Evolutionary conservation across 108 stramenopile genomes (phyloP).

Genomic region (Pseudonitzschia multistriata): DNA sequence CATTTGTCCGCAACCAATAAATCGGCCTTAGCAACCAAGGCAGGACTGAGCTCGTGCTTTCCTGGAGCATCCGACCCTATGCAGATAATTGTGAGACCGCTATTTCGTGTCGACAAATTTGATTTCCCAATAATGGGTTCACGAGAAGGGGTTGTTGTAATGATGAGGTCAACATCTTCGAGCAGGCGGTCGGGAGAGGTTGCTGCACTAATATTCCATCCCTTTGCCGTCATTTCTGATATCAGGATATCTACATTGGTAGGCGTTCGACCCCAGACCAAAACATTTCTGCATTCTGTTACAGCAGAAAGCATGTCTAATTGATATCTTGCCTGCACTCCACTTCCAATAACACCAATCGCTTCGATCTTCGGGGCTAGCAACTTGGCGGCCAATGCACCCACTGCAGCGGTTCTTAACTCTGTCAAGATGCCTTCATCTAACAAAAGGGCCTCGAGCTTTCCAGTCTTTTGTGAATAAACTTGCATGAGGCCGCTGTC

Average conservation of each 20-base stretch:
- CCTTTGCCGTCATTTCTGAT: conserved; percentile 49
- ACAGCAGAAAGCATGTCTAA: conserved; percentile 45
- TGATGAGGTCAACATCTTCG: conserved; percentile 48
- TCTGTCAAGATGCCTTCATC: conserved; percentile 75
- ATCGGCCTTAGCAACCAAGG: conserved; percentile 47
- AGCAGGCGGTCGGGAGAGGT: conserved; percentile 41
- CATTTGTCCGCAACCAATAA: conserved; percentile 59
- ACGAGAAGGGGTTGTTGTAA: conserved; percentile 66
- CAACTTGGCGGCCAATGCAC: conserved; percentile 60
- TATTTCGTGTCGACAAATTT: neutral
- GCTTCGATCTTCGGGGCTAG: conserved; percentile 35
- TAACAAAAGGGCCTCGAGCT: conserved; percentile 50
- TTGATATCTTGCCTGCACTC: conserved; percentile 71
- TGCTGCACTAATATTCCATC: conserved; percentile 44
- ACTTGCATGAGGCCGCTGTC: conserved; percentile 63
- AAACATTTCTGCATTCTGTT: conserved; percentile 48
- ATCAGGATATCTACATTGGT: conserved; percentile 34
- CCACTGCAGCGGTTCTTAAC: conserved; percentile 69
- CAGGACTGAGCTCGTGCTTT: conserved; percentile 53
- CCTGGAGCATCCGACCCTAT: conserved; percentile 75
- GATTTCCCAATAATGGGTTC: conserved; percentile 41
- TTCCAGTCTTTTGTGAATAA: conserved; percentile 65
- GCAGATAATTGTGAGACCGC: conserved; percentile 57
- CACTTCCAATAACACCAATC: conserved; percentile 69
- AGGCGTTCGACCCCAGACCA: conserved; percentile 55